These are phyloP conservation scores for Nothomitra cinnamomea DNA, from an alignment of 2,329 filamentous ascomycete species.

Conservation along the genomic window DNA sequence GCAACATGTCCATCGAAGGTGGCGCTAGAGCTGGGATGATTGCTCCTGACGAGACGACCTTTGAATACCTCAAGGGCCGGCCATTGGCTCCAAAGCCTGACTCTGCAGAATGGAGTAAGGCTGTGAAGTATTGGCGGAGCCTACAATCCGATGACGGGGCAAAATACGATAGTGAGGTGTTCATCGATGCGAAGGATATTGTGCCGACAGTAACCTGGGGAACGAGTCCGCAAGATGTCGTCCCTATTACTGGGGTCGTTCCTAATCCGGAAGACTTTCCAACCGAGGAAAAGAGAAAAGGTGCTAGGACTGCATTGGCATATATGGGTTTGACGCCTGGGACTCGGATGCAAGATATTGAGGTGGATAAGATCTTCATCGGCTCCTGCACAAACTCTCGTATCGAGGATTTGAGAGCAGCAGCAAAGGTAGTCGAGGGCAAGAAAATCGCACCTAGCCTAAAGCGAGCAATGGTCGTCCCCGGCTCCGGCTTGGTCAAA, in stretches of 20 bases:
- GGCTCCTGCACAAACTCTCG: constrained; percentile 95
- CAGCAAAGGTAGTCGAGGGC: constrained; percentile 72
- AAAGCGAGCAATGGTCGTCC: constrained; percentile 90
- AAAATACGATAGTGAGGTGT: constrained; percentile 76
- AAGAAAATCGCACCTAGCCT: constrained; percentile 76
- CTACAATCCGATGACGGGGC: constrained; percentile 76
- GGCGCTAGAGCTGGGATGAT: constrained; percentile 95
- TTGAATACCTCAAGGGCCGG: constrained; percentile 84
- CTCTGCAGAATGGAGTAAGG: constrained; percentile 78
- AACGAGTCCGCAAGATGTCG: constrained; percentile 86
- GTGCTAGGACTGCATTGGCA: constrained; percentile 67
- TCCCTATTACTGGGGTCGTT: constrained; percentile 84
- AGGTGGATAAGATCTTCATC: constrained; percentile 91
- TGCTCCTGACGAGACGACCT: constrained; percentile 83
- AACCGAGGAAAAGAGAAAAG: constrained; percentile 61
- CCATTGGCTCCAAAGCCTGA: constrained; percentile 75
- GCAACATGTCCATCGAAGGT: constrained; percentile 97
- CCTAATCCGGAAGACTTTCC: constrained; percentile 79
- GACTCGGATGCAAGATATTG: constrained; percentile 81
- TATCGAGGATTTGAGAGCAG: constrained; percentile 85
- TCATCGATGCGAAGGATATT: constrained; percentile 86
- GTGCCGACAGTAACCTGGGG: constrained; percentile 91
- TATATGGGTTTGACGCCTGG: constrained; percentile 90
- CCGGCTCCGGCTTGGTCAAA: constrained; percentile 89
- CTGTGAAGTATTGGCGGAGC: constrained; percentile 71